A percentile compares a stretch with the other conserved stretches of the same genome.
Evolutionary conservation across 2,329 filamentous ascomycete genomes (phyloP).

Genomic region (Hymenoscyphus scutula): DNA sequence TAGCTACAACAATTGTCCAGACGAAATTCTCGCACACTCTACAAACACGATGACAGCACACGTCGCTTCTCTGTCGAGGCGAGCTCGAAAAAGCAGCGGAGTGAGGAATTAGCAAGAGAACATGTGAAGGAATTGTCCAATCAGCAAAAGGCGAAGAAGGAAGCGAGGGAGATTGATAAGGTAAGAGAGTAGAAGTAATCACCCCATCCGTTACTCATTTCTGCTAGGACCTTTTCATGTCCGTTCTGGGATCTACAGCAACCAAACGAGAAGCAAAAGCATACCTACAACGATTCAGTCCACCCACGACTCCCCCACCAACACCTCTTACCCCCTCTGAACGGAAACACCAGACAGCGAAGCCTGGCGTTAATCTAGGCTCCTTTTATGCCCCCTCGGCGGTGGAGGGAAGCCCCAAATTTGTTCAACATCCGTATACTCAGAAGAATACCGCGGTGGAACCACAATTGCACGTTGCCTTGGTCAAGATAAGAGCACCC

Average conservation of each 20-base stretch:
- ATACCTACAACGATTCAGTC: constrained; percentile 83
- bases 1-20: constrained; percentile 33
- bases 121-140: constrained; percentile 31
- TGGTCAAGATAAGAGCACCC: constrained; percentile 79
- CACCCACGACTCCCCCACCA: constrained; percentile 31
- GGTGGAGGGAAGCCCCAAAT: constrained; percentile 58
- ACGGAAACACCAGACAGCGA: constrained; percentile 29
- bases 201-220: constrained; percentile 10
- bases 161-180: constrained; percentile 48
- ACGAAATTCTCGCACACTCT: constrained; percentile 14
- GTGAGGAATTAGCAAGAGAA: constrained; percentile 30
- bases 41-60: constrained; percentile 11
- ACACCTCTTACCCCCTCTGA: constrained; percentile 9
- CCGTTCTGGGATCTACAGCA: constrained; percentile 81
- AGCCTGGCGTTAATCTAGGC: constrained; percentile 57
- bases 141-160: constrained; percentile 43
- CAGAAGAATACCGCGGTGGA: constrained; percentile 20
- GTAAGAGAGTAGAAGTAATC: constrained; percentile 35
- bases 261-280: constrained; percentile 91
- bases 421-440: constrained; percentile 49
- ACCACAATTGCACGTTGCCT: constrained; percentile 66
- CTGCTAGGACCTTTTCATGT: constrained; percentile 77
- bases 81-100: constrained; percentile 24
- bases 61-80: constrained; percentile 21
- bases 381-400: constrained; percentile 58